Conservation (phyloP, 306 rosid genomes). For the barrel medic (Medicago truncatula) region MtrunA17r5.0-ANR NC_053044.1:32321001-32321500, state of each 20-base stretch:
- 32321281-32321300: background rate
- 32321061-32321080: background rate
- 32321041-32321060: too few species aligned
- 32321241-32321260: background rate
- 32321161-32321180: background rate
- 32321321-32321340: constrained; percentile 26
- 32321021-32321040: too few species aligned
- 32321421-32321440: constrained; percentile 73
- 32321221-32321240: background rate
- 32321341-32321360: background rate
- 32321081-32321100: background rate
- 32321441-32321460: constrained; percentile 50
- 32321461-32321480: constrained; percentile 58
- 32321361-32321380: constrained; percentile 20
- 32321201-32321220: background rate
- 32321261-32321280: background rate
- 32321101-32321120: background rate
- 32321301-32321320: background rate
- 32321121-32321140: too few species aligned
- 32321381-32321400: constrained; percentile 44
- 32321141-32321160: background rate
- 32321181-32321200: background rate
- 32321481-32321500: constrained; percentile 47
- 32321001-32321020: too few species aligned
- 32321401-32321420: constrained; percentile 56